Percentiles rank a stretch among this genome's conserved stretches.
Evolutionary conservation across 2,329 filamentous ascomycete genomes (phyloP).

Genomic region (Colletotrichum filicis): DNA sequence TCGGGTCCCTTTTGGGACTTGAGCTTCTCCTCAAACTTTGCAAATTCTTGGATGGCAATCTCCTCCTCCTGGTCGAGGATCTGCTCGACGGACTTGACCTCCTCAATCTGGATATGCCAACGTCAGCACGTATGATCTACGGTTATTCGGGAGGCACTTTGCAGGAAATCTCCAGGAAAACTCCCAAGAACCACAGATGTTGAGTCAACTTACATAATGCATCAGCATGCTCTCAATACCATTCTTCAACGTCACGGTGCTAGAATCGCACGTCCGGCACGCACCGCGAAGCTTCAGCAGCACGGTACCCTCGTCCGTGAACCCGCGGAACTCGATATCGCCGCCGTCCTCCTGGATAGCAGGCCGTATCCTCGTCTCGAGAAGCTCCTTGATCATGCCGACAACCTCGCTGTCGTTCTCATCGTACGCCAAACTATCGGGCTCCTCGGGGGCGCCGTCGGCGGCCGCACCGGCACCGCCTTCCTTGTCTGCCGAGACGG

Average conservation of each 20-base stretch:
- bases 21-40: conserved; percentile 90
- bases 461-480: conserved; percentile 43
- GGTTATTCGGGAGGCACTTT: too few species aligned
- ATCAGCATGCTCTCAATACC: conserved; percentile 99
- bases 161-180: too few species aligned
- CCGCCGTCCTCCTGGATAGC: conserved; percentile 98
- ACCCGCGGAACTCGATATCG: conserved; percentile 95
- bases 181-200: too few species aligned
- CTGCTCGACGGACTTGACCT: conserved; percentile 92
- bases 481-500: conserved; percentile 70
- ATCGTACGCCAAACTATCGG: conserved; percentile 83
- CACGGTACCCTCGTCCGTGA: conserved; percentile 83
- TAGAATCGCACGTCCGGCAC: conserved; percentile 95
- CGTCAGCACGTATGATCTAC: conserved; percentile 40
- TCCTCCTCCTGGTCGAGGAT: conserved; percentile 93
- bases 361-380: conserved; percentile 94
- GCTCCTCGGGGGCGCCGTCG: conserved; percentile 60
- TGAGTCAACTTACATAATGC: conserved; percentile 78
- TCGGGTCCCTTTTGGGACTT: conserved; percentile 61
- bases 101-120: conserved; percentile 79
- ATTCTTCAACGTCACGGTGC: conserved; percentile 95
- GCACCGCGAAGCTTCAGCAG: conserved; percentile 88
- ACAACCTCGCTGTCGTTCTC: conserved; percentile 95
- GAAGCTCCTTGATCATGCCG: conserved; percentile 97
- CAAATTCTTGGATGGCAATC: conserved; percentile 86